These are phyloP conservation scores for Peltaster fructicola DNA, from an alignment of 2,329 filamentous ascomycete species.

Conservation along the genomic window DNA sequence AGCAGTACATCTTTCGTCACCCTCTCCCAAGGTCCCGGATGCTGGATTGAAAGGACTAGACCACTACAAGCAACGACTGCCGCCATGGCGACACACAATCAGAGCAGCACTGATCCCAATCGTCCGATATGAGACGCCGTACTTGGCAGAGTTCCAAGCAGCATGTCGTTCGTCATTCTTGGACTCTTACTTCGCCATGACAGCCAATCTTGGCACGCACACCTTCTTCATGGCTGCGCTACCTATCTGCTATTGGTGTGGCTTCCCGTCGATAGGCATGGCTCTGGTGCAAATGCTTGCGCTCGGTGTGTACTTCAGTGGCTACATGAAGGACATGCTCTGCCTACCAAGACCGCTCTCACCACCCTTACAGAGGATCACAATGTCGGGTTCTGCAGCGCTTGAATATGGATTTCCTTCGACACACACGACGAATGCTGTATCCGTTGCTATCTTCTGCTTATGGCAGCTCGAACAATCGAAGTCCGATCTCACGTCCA, in stretches of 20 bases:
- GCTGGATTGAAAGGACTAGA: constrained; percentile 67
- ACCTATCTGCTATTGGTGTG: constrained; percentile 93
- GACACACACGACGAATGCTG: constrained; percentile 90
- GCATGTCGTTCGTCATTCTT: constrained; percentile 64
- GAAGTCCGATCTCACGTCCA: constrained; percentile 38
- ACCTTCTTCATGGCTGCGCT: constrained; percentile 97
- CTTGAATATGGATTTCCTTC: constrained; percentile 96
- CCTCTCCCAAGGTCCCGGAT: constrained; percentile 28
- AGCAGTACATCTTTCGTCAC: too few relatives aligned
- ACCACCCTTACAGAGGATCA: constrained; percentile 82
- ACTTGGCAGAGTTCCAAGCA: constrained; percentile 73
- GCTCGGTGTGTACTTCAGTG: constrained; percentile 51
- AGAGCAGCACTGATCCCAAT: constrained; percentile 71
- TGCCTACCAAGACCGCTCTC: constrained; percentile 84
- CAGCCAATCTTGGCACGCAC: constrained; percentile 89
- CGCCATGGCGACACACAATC: constrained; percentile 71
- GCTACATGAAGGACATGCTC: constrained; percentile 84
- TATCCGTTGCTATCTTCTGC: constrained; percentile 78
- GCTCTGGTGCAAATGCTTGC: constrained; percentile 47
- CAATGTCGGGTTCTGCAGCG: constrained; percentile 89
- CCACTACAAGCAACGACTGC: constrained; percentile 47
- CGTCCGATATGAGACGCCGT: constrained; percentile 86
- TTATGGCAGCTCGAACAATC: constrained; percentile 52
- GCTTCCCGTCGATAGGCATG: constrained; percentile 67
- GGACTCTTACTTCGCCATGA: constrained; percentile 93